phyloP scores from a whole-genome alignment of 2,329 filamentous ascomycete genomes.

The Fusarium kyushuense region DNA sequence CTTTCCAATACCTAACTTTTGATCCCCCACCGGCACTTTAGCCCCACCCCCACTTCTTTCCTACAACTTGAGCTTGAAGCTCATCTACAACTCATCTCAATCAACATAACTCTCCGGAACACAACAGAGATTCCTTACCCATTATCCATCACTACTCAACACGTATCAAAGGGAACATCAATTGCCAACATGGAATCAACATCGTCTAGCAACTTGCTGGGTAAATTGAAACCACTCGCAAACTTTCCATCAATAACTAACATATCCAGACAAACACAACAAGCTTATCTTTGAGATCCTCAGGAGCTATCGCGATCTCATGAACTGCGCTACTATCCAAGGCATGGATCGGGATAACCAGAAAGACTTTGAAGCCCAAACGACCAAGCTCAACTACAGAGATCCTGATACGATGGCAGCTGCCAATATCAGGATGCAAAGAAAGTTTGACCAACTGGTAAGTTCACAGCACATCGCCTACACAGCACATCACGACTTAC shows the following conservation, averaged over 20 bases:
- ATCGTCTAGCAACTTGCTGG: slow-evolving; percentile 53
- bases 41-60: slow-evolving; percentile 40
- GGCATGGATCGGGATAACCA: slow-evolving; percentile 55
- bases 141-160: neutral
- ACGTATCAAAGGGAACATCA: neutral
- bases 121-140: neutral
- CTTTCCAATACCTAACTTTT: neutral
- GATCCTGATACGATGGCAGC: slow-evolving; percentile 59
- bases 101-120: neutral
- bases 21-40: slow-evolving; percentile 35
- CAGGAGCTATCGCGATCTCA: slow-evolving; percentile 58
- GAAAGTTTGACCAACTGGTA: slow-evolving; percentile 60
- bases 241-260: neutral
- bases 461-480: neutral
- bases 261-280: slow-evolving; percentile 57
- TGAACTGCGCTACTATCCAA: slow-evolving; percentile 58
- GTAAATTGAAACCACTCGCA: slow-evolving; percentile 39
- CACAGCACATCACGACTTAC: neutral
- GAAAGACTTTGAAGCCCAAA: slow-evolving; percentile 54
- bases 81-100: slow-evolving; percentile 23
- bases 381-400: slow-evolving; percentile 55
- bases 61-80: slow-evolving; percentile 26
- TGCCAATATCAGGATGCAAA: slow-evolving; percentile 59
- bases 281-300: slow-evolving; percentile 60
- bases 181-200: slow-evolving; percentile 50